Evolutionary conservation across 768 basidiomycete genomes (phyloP).

Genomic region (Polyporus arcularius): DNA sequence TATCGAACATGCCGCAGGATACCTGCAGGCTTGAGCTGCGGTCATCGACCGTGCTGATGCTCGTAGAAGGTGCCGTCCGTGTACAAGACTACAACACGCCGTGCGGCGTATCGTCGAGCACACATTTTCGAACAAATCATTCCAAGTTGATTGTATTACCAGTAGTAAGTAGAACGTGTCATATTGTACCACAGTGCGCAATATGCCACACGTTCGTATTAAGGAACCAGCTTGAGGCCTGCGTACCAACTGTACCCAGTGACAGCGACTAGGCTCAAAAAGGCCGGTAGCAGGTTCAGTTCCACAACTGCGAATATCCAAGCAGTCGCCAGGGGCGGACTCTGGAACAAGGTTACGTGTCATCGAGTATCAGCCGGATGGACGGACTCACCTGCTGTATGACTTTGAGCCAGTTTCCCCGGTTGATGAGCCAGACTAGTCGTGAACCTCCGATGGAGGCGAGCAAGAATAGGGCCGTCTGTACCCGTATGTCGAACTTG

Average conservation of each 20-base stretch:
- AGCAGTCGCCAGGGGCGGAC: slow-evolving; percentile 73
- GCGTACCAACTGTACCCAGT: slow-evolving; percentile 65
- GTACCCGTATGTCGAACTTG: slow-evolving; percentile 55
- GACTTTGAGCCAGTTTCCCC: slow-evolving; percentile 66
- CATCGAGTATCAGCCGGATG: not conserved
- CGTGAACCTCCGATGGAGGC: slow-evolving; percentile 61
- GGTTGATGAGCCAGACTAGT: slow-evolving; percentile 71
- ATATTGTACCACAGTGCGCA: not conserved
- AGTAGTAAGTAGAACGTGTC: not conserved
- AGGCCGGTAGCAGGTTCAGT: slow-evolving; percentile 63
- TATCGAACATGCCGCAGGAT: slow-evolving; percentile 7
- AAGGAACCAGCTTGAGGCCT: slow-evolving; percentile 47
- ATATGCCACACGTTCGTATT: not conserved
- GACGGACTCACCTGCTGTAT: slow-evolving; percentile 65
- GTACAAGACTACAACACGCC: slow-evolving; percentile 25
- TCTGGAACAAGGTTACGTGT: slow-evolving; percentile 40
- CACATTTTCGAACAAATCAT: slow-evolving; percentile 15
- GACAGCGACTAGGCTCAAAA: slow-evolving; percentile 54
- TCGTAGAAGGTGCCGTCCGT: slow-evolving; percentile 34
- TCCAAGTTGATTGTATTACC: not conserved
- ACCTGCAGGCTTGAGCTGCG: not conserved
- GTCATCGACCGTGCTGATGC: slow-evolving; percentile 6
- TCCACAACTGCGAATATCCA: slow-evolving; percentile 80
- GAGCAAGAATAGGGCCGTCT: slow-evolving; percentile 58
- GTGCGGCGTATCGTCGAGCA: slow-evolving; percentile 36